Evolutionary conservation across 2,329 filamentous ascomycete genomes (phyloP), one percentile per base, ranked within the genome.

Genomic region (Aureobasidium mangrovei): DNA sequence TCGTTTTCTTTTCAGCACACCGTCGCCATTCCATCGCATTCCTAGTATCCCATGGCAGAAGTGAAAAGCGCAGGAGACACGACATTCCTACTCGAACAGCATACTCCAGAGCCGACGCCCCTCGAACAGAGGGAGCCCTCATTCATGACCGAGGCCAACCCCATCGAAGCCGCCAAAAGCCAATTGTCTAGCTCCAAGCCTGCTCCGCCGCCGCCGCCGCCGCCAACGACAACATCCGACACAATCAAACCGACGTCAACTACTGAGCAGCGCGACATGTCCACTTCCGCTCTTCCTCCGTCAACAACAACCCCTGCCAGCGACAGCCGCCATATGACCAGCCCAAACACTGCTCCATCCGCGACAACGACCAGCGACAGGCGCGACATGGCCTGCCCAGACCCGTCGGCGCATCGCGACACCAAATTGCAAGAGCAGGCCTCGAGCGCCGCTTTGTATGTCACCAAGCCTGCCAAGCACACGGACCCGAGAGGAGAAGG

Each of bases 371-470:
- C 24, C 9, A 35, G 43, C 31, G 43, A 46, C 31, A 46, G 10
- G 12, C 29, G 35, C n/a, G 43, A 18, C 4, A 26, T 35, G 7
- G 43, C 12, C 3, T 72, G 70, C 57, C 70, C 74, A 53, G 74
- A 77, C 62, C 74, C 74, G 38, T 72, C 72, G 31, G 71, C 65
- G 26, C 62, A 68, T 56, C 67, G 74, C 58, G 60, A 66, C 51
- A 62, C 64, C 61, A 64, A 65, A 43, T 64, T 76, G 26, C 73
- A 74, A 57, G 70, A 74, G 48, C 71, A 74, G 58, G 82, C 82
- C 60, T 81, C 81, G n/a, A 77, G 75, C 8, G 80, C 82, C 57
- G 82, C 82, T 4, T 68, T 84, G 10, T 80, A 80, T 64, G 77
- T 73, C 46, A 78, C 75, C 10, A 72, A 74, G 44, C 63, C 65